Evolutionary conservation across 352 stramenopile species (phyloP), one percentile per base, ranked within the genome.

Genomic region (Globisporangium irregulare): DNA sequence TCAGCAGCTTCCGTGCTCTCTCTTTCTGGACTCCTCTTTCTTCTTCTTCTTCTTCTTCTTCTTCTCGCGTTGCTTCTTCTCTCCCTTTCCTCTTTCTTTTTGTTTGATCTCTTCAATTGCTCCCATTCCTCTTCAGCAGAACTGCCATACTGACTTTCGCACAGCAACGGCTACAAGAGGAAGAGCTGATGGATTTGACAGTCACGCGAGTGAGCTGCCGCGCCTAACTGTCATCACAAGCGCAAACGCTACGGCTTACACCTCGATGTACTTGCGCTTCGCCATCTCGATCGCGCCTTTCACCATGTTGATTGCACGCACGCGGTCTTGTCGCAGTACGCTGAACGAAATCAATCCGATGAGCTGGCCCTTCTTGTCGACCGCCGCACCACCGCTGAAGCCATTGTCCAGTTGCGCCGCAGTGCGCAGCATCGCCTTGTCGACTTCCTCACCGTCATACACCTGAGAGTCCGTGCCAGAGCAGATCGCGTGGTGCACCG

Each of bases 231-330:
- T 24, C 43, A 51, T 51, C 18, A 51, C 43, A 51, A 22, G 18
- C 15, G 12, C 20, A 25, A 55, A 20, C 38, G 38, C 59, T 36
- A 18, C 87, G 72, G 89, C 43, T 51, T 51, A 51, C 61, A 79
- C 80, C 59, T 88, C 90, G 48, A 86, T 81, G 66, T 84, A 91
- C 71, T 89, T 86, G 61, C 81, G 81, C 75, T 93, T 95, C 56
- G 88, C 88, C 25, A 90, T 73, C 70, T 95, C 74, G 65, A 95
- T 93, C 32, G 86, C 86, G 58, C 86, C 83, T 71, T 95, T 95
- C 62, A 95, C 86, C 88, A 95, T 95, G 72, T 92, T 94, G 67
- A 95, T 95, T 58, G 88, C 87, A 25, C 88, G 88, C 58, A 95
- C 88, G 62, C 88, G 88, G 63, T 95, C 88, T 65, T 95, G 88